These are phyloP conservation scores for Colletotrichum paranaense DNA, from an alignment of 2,329 filamentous ascomycete species.

Conservation along the genomic window DNA sequence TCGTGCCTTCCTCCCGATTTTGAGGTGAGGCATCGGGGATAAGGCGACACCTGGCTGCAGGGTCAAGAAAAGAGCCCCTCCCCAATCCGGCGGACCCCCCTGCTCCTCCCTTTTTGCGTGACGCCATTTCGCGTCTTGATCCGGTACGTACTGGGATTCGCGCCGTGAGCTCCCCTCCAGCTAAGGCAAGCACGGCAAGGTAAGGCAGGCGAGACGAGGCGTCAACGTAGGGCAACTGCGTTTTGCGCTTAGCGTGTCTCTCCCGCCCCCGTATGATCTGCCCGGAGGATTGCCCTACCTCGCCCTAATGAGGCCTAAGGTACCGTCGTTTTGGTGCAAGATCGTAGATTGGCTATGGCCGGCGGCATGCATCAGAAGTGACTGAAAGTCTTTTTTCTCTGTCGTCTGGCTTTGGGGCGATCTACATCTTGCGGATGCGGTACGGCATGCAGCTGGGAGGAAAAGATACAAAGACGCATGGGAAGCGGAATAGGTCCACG, in stretches of 20 bases:
- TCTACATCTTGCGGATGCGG: background rate
- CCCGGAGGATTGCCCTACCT: constrained; percentile 22
- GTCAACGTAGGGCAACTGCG: constrained; percentile 20
- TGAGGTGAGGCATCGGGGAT: background rate
- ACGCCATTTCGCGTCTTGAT: constrained; percentile 27
- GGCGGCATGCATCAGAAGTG: background rate
- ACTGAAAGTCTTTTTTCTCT: background rate
- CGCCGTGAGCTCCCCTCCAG: constrained; percentile 18
- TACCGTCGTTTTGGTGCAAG: constrained; percentile 4
- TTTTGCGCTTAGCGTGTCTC: constrained; percentile 20
- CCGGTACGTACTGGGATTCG: constrained; percentile 15
- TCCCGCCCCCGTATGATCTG: constrained; percentile 33
- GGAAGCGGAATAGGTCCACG: background rate
- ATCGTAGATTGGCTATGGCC: background rate
- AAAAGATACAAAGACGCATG: background rate
- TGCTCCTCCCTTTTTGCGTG: constrained; percentile 11
- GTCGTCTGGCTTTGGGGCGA: background rate
- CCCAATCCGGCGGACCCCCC: background rate
- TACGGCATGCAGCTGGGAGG: too few species aligned
- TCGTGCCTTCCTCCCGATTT: background rate
- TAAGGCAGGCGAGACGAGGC: background rate
- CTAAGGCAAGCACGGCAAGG: constrained; percentile 11
- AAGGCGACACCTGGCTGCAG: constrained; percentile 1
- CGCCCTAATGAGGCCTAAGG: background rate
- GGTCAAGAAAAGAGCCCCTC: background rate